These are phyloP conservation scores for Adansonia grandidieri DNA, from an alignment of 441 rosid species.

Conservation along the genomic window DNA sequence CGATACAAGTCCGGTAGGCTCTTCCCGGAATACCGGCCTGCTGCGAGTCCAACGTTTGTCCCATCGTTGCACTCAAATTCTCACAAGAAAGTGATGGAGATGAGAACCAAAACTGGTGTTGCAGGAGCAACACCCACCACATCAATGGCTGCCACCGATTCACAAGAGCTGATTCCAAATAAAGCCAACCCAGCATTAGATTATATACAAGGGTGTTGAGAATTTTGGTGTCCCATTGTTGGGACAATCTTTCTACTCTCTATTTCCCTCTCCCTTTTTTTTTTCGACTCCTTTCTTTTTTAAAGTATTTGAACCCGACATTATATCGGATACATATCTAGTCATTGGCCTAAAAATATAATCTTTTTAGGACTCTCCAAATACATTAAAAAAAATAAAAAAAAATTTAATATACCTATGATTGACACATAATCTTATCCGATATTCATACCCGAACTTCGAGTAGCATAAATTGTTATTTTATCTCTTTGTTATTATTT, in stretches of 20 bases:
- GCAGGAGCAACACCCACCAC: not conserved
- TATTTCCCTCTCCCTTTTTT: not conserved
- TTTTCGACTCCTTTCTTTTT: too few species aligned
- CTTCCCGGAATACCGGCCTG: slow-evolving; percentile 96
- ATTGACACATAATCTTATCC: not conserved
- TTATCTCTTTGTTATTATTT: slow-evolving; percentile 43
- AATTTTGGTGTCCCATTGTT: not conserved
- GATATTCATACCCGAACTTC: not conserved
- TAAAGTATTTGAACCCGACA: not conserved
- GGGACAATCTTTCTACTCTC: slow-evolving; percentile 22
- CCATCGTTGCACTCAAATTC: slow-evolving; percentile 92
- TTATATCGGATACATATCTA: not conserved
- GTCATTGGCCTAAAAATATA: not conserved
- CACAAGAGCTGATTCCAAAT: slow-evolving; percentile 63
- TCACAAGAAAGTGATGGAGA: slow-evolving; percentile 89
- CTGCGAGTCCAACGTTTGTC: slow-evolving; percentile 87
- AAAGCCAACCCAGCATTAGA: slow-evolving; percentile 46
- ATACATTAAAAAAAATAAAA: not conserved
- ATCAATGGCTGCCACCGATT: slow-evolving; percentile 30
- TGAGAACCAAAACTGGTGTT: slow-evolving; percentile 59
- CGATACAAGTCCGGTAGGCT: slow-evolving; percentile 92
- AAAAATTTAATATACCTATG: not conserved
- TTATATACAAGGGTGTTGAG: slow-evolving; percentile 36
- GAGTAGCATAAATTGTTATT: slow-evolving; percentile 25
- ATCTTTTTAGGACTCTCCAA: not conserved